These are phyloP conservation scores for Oropetium thomaeum DNA, from an alignment of 176 grass and related monocot genomes.

Conservation along the genomic window DNA sequence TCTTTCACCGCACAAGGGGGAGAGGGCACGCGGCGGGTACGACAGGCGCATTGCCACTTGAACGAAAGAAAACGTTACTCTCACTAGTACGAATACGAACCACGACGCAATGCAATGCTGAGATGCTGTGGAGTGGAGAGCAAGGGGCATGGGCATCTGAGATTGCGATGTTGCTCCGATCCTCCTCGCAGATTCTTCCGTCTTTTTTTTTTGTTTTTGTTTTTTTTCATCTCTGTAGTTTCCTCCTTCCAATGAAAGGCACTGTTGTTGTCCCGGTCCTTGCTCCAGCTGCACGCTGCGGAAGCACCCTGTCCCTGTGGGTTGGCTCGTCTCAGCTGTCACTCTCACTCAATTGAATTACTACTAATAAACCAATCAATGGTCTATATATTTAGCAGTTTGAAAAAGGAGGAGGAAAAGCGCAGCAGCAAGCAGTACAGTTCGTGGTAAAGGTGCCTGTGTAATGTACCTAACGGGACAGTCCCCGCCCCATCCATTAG, in stretches of 20 bases:
- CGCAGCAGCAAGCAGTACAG: neutral
- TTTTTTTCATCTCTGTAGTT: neutral
- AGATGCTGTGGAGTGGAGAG: too few relatives aligned
- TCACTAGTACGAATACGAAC: neutral
- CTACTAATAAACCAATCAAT: too few relatives aligned
- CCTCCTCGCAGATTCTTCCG: too few relatives aligned
- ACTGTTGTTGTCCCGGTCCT: conserved; percentile 33
- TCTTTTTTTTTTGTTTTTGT: too few relatives aligned
- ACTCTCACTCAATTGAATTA: conserved; percentile 14
- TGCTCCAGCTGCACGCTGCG: neutral
- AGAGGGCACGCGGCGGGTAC: neutral
- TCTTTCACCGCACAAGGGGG: neutral
- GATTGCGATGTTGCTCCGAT: neutral
- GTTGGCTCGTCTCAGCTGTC: conserved; percentile 29
- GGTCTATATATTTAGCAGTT: neutral
- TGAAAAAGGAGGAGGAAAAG: neutral
- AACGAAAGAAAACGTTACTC: neutral
- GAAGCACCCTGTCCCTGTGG: too few relatives aligned
- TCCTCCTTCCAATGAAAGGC: conserved; percentile 29
- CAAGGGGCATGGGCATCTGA: neutral
- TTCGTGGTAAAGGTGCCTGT: neutral
- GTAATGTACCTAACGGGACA: conserved; percentile 10
- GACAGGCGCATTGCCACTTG: neutral
- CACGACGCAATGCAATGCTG: neutral
- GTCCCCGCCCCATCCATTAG: conserved; percentile 9